Percentiles rank a stretch among this genome's conserved stretches.
phyloP scores from a whole-genome alignment of 2,329 filamentous ascomycete genomes.

The Corinectria fuckeliana region DNA sequence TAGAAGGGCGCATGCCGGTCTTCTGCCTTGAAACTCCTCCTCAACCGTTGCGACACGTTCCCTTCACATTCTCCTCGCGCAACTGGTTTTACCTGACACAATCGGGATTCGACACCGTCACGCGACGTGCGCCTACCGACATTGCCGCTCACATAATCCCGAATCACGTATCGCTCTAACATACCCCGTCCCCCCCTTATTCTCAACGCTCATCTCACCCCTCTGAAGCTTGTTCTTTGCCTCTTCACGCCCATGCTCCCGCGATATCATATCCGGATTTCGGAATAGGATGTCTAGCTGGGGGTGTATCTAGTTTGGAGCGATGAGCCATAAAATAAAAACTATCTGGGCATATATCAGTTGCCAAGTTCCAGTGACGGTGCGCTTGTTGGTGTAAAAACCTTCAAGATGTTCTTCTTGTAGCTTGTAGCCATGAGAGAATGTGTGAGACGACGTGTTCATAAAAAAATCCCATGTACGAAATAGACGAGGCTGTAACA shows the following conservation, averaged over 20 bases:
- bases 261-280: conserved; percentile 26
- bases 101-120: conserved; percentile 28
- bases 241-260: conserved; percentile 24
- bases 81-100: conserved; percentile 32
- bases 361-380: not conserved
- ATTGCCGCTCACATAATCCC: conserved; percentile 38
- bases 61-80: conserved; percentile 34
- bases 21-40: conserved; percentile 39
- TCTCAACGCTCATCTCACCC: conserved; percentile 26
- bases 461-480: too few relatives aligned
- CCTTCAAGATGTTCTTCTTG: not conserved
- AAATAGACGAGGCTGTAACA: not conserved
- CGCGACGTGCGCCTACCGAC: conserved; percentile 30
- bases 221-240: conserved; percentile 26
- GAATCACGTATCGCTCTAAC: conserved; percentile 37
- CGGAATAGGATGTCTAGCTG: conserved; percentile 29
- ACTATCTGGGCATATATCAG: conserved; percentile 21
- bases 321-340: conserved; percentile 32
- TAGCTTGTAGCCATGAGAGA: too few relatives aligned
- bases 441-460: too few relatives aligned
- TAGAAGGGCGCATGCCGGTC: conserved; percentile 40
- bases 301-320: conserved; percentile 35
- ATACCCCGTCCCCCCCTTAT: conserved; percentile 36
- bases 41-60: conserved; percentile 34
- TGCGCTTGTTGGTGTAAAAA: not conserved